Conservation (phyloP, 2,329 filamentous ascomycete genomes). For the Pestalotiopsis sp. region DNA sequence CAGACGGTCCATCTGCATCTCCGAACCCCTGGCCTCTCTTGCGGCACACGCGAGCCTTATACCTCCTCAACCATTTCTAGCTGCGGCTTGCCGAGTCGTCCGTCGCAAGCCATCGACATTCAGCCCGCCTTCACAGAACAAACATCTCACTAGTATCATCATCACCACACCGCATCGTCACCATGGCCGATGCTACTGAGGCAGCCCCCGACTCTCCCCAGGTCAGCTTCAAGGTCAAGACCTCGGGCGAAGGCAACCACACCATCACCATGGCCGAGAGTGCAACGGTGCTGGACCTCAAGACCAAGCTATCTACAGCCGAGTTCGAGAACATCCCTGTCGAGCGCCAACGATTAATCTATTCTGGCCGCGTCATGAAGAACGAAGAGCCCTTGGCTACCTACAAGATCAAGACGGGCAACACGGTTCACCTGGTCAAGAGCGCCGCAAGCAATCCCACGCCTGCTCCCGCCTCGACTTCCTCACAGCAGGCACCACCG, state of each 20-base stretch:
- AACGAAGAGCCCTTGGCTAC: constrained; percentile 82
- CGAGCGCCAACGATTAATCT: constrained; percentile 92
- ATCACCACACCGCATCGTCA: constrained; percentile 17
- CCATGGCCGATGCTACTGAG: constrained; percentile 68
- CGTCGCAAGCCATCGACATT: background rate
- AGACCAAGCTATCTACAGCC: constrained; percentile 79
- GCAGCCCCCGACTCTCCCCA: constrained; percentile 65
- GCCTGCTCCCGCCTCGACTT: constrained; percentile 41
- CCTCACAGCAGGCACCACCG: constrained; percentile 43
- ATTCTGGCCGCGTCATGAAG: constrained; percentile 95
- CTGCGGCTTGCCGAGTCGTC: background rate
- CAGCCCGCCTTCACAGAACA: no score
- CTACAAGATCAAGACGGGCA: constrained; percentile 95
- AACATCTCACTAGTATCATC: background rate
- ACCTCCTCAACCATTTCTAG: background rate
- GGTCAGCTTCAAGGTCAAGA: constrained; percentile 96
- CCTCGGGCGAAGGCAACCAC: constrained; percentile 87
- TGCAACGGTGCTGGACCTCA: constrained; percentile 82
- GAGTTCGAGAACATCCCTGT: constrained; percentile 87
- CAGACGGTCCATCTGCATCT: background rate
- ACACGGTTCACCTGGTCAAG: constrained; percentile 96
- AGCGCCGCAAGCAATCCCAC: constrained; percentile 84
- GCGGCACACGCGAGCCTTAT: background rate
- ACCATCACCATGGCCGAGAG: constrained; percentile 77
- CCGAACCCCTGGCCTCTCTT: background rate